A percentile compares a stretch with the other conserved stretches of the same genome.
Conservation (phyloP, 306 rosid genomes). For the Dryas alaskensis region DNA sequence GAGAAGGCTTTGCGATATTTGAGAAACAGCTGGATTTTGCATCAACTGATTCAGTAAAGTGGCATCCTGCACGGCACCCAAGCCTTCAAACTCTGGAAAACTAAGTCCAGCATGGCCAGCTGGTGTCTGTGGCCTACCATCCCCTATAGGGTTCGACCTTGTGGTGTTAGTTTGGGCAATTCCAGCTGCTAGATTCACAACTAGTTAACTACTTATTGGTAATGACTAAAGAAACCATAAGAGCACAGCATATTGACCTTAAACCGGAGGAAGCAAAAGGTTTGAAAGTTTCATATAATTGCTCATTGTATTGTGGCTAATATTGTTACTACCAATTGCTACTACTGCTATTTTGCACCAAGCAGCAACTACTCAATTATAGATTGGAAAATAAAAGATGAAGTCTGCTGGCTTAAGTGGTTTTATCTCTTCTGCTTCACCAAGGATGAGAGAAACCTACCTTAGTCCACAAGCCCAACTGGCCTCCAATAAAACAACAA, state of each 20-base stretch:
- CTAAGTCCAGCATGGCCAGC: constrained; percentile 61
- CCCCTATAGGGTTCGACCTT: constrained; percentile 48
- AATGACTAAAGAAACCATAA: background rate
- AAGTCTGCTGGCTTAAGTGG: background rate
- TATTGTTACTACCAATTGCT: background rate
- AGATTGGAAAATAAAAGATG: background rate
- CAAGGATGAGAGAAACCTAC: background rate
- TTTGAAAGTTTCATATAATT: background rate
- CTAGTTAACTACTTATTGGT: constrained; percentile 7
- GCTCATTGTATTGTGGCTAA: background rate
- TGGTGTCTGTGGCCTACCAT: constrained; percentile 52
- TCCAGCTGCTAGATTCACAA: constrained; percentile 48
- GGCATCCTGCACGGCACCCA: constrained; percentile 64
- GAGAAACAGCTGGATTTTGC: constrained; percentile 88
- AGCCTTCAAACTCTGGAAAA: constrained; percentile 59
- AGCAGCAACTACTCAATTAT: background rate
- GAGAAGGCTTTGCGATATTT: constrained; percentile 78
- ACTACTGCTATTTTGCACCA: background rate
- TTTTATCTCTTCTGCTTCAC: background rate
- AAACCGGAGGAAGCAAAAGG: background rate
- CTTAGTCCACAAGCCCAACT: background rate
- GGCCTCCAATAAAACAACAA: background rate
- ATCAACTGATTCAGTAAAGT: constrained; percentile 56
- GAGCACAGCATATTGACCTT: background rate
- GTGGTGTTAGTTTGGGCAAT: constrained; percentile 50